Base-by-base conservation (phyloP, 2,329 filamentous ascomycete genomes). In the Colletotrichum trifolii region DNA sequence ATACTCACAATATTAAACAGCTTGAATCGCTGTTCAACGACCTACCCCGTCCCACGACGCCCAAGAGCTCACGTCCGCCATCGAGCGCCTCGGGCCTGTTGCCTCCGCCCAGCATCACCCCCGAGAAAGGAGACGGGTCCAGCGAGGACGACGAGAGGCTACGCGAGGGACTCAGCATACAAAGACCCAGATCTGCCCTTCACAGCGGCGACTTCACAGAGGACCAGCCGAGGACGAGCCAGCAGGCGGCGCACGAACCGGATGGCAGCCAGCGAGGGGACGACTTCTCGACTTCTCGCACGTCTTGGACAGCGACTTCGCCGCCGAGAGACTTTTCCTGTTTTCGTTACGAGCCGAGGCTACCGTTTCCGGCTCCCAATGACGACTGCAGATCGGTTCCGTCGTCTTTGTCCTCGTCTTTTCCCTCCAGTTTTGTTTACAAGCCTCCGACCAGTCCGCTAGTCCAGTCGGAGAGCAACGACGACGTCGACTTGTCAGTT, bases 391-490 rank as follows among this genome's bases (percentile, higher is more conserved):
- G 74, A 49, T 82, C 83, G 0, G 77, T 82, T 25, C 80, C 84
- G 15, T 89, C 90, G 8, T 89, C 88, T 1, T 73, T 91, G 9
- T 90, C 89, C 3, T 93, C 90, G 8, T 91, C 93, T 1, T 83
- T 92, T 12, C 90, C 91, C 0, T 91, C 89, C 2, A 94, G 88
- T 71, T 97, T 97, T 75, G 85, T 91, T 38, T 91, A 97, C 67
- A 91, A 95, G 77, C 88, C 92, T 2, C 95, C 96, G 0, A 98
- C 96, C 2, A 98, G 94, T 72, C 96, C 96, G 12, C 82, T 99
- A 10, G 94, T 96, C 1, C 90, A 97, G 72, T 93, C 94, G 46
- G 89, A 93, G 72, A 96, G 90, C 78, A 96, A 94, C 70, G 90
- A 93, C 7, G 93, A 96, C 69, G 73, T 91, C 25, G 89, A 93